Conservation (phyloP, 257 asterid species). For the Osmanthus fragrans region DNA sequence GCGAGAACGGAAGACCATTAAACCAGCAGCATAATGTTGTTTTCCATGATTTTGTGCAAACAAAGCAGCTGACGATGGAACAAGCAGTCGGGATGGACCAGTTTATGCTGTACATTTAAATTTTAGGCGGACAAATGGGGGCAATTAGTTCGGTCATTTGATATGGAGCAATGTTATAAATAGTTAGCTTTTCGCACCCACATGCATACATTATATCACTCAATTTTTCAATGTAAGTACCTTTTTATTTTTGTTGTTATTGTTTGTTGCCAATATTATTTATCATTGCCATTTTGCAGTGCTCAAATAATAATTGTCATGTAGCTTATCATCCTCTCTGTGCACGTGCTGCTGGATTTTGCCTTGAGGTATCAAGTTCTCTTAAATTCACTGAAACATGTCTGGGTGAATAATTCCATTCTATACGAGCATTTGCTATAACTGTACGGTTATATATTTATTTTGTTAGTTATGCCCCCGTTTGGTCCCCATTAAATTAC, state of each 20-base stretch:
- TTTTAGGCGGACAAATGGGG: not conserved
- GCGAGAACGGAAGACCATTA: too few relatives aligned
- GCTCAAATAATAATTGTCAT: conserved; percentile 76
- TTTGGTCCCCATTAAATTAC: too few relatives aligned
- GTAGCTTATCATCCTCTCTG: conserved; percentile 99
- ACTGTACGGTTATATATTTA: conserved; percentile 1
- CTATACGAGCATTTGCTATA: conserved; percentile 6
- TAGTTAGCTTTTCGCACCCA: not conserved
- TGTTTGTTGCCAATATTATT: conserved; percentile 9
- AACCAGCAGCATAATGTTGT: too few relatives aligned
- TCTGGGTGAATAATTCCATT: not conserved
- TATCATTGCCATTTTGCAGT: conserved; percentile 50
- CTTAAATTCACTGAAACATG: not conserved
- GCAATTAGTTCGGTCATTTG: not conserved
- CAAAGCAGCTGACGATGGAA: too few relatives aligned
- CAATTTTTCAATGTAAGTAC: not conserved
- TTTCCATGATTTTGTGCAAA: too few relatives aligned
- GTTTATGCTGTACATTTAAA: not conserved
- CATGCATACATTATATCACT: not conserved
- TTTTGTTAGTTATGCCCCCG: conserved; percentile 1
- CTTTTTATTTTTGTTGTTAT: not conserved
- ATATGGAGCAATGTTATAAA: conserved; percentile 12
- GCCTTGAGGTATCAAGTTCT: conserved; percentile 72
- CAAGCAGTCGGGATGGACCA: too few relatives aligned
- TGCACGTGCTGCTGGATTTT: conserved; percentile 99